Evolutionary conservation across 2,329 filamentous ascomycete species (phyloP).

Genomic region (Penicillium corylophilum): DNA sequence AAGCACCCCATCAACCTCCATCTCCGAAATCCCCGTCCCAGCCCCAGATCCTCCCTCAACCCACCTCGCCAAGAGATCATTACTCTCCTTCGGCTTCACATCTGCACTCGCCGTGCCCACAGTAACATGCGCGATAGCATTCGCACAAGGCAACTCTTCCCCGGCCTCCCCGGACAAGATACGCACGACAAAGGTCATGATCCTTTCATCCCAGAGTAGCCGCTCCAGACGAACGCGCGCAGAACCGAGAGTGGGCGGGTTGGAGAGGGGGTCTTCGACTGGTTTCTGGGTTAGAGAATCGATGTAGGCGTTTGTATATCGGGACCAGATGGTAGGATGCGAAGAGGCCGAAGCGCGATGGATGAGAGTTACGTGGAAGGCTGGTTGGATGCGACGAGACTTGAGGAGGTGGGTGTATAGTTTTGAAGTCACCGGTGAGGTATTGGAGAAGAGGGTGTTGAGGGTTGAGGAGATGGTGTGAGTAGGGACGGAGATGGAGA

Average conservation of each 20-base stretch:
- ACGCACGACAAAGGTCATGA: slow-evolving; percentile 90
- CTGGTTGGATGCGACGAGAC: slow-evolving; percentile 71
- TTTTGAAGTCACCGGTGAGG: slow-evolving; percentile 54
- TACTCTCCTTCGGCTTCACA: slow-evolving; percentile 94
- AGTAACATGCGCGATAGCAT: slow-evolving; percentile 81
- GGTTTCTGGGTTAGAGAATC: slow-evolving; percentile 31
- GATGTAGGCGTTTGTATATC: slow-evolving; percentile 63
- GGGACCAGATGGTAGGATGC: slow-evolving; percentile 71
- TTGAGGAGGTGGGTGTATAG: slow-evolving; percentile 77
- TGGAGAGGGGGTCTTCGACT: slow-evolving; percentile 20
- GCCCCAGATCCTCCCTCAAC: slow-evolving; percentile 57
- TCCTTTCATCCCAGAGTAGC: slow-evolving; percentile 76
- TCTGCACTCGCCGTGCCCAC: slow-evolving; percentile 72
- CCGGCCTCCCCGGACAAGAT: slow-evolving; percentile 49
- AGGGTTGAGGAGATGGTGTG: slow-evolving; percentile 59
- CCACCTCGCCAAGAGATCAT: slow-evolving; percentile 77
- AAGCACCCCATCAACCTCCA: slow-evolving; percentile 54
- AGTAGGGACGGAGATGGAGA: slow-evolving; percentile 57
- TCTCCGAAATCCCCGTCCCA: slow-evolving; percentile 55
- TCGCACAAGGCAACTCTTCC: slow-evolving; percentile 66
- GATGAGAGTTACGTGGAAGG: slow-evolving; percentile 92
- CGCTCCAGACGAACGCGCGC: slow-evolving; percentile 57
- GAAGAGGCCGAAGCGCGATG: slow-evolving; percentile 67
- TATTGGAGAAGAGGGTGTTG: slow-evolving; percentile 65
- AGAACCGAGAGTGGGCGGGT: slow-evolving; percentile 34